phyloP scores from a whole-genome alignment of 73 alveolate species.

The Paramecium sonneborni region DNA sequence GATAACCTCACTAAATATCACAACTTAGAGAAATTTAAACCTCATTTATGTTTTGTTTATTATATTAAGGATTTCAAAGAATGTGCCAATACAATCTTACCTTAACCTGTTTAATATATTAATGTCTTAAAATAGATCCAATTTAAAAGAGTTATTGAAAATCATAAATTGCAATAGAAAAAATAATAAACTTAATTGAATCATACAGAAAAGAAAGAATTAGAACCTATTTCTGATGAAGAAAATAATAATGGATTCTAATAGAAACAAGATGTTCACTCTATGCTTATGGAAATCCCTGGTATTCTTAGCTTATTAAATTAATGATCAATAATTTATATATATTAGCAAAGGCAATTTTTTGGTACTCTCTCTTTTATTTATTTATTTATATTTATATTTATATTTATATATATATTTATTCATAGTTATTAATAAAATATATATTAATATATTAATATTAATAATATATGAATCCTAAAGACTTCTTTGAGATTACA shows the following conservation, averaged over 20 bases:
- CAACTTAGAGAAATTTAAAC: constrained; percentile 29
- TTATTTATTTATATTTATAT: too few relatives aligned
- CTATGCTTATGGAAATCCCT: constrained; percentile 34
- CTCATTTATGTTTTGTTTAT: constrained; percentile 15
- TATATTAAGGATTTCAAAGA: neutral
- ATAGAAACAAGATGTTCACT: neutral
- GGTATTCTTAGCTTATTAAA: neutral
- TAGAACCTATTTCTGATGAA: constrained; percentile 45
- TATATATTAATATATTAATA: too few relatives aligned
- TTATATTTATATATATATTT: too few relatives aligned
- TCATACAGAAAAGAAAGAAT: neutral
- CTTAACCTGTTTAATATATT: neutral
- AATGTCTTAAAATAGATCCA: neutral
- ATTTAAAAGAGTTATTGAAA: neutral
- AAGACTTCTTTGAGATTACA: constrained; percentile 36
- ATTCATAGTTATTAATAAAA: neutral
- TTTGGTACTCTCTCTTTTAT: neutral
- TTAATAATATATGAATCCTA: constrained; percentile 43
- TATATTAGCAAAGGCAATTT: neutral
- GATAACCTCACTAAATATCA: neutral
- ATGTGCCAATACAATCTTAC: neutral
- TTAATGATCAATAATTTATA: neutral
- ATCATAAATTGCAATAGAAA: neutral
- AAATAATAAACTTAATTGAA: neutral
- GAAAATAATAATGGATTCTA: neutral